Evolutionary conservation across 257 asterid genomes (phyloP).

Genomic region (Jasminum sambac): DNA sequence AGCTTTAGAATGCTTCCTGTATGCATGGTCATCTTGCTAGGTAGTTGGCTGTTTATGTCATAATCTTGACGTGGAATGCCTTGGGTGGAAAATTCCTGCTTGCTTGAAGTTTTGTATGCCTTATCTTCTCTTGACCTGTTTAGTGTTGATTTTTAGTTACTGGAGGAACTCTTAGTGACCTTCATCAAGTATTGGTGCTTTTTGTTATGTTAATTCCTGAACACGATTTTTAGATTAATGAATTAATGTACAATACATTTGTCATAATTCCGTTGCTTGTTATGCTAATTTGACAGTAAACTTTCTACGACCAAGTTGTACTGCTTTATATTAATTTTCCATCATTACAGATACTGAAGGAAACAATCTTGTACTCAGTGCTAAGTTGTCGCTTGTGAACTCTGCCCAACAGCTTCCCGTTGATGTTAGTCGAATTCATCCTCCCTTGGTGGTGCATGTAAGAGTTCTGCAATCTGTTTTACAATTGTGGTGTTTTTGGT

Average conservation of each 20-base stretch:
- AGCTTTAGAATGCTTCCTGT: too few species aligned
- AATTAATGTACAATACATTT: slow-evolving; percentile 15
- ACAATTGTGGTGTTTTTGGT: slow-evolving; percentile 11
- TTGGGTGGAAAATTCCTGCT: not conserved
- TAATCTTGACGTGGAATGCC: not conserved
- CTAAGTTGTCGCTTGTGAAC: slow-evolving; percentile 75
- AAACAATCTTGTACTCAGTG: slow-evolving; percentile 66
- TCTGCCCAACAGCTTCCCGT: slow-evolving; percentile 67
- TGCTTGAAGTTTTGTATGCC: slow-evolving; percentile 2
- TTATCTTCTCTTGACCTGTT: not conserved
- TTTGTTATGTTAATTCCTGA: not conserved
- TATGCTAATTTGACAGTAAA: slow-evolving; percentile 6
- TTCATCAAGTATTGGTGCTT: not conserved
- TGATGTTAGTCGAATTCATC: slow-evolving; percentile 65
- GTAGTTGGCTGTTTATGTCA: not conserved
- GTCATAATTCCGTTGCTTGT: slow-evolving; percentile 12
- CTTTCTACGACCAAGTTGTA: not conserved
- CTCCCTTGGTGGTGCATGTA: slow-evolving; percentile 82
- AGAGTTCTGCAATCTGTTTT: slow-evolving; percentile 31
- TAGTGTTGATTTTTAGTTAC: not conserved
- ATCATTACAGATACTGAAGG: slow-evolving; percentile 77
- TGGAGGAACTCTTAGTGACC: not conserved
- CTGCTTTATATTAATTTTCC: slow-evolving; percentile 6
- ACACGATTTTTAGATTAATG: not conserved
- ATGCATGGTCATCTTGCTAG: not conserved